Evolutionary conservation across 805 yeast genomes (phyloP).

Genomic region (Metschnikowia kofuensis): DNA sequence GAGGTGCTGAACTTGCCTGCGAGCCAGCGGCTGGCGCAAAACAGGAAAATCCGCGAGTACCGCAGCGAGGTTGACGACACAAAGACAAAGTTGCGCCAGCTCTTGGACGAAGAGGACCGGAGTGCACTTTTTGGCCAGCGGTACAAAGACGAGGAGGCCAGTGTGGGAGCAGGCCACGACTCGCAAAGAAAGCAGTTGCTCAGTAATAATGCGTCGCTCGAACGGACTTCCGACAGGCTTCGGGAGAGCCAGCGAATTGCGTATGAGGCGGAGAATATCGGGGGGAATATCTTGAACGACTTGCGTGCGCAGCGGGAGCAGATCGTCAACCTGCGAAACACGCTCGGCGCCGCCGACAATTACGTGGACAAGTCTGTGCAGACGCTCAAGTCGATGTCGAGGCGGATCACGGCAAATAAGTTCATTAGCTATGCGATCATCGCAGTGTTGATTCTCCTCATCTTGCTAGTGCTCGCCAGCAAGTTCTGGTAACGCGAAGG

Average conservation of each 20-base stretch:
- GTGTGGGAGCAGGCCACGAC: conserved; percentile 34
- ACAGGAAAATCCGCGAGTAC: conserved; percentile 74
- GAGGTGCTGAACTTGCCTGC: conserved; percentile 87
- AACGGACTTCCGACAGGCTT: conserved; percentile 77
- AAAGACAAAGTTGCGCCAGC: conserved; percentile 52
- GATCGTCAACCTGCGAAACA: conserved; percentile 77
- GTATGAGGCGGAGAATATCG: conserved; percentile 86
- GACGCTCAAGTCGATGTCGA: conserved; percentile 86
- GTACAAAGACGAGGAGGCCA: conserved; percentile 32
- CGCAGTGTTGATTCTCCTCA: conserved; percentile 77
- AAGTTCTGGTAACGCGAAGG: conserved; percentile 56
- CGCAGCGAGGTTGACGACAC: conserved; percentile 54
- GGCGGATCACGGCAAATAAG: conserved; percentile 89
- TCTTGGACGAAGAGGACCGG: conserved; percentile 71
- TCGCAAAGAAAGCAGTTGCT: conserved; percentile 79
- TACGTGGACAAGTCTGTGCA: conserved; percentile 87
- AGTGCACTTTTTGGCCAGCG: conserved; percentile 63
- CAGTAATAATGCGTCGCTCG: conserved; percentile 74
- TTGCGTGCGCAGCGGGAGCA: conserved; percentile 93
- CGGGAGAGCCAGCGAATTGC: conserved; percentile 89
- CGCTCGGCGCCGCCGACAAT: conserved; percentile 84
- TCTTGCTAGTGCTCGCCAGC: conserved; percentile 77
- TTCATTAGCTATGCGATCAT: conserved; percentile 88
- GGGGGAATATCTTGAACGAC: conserved; percentile 85
- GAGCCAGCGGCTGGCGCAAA: conserved; percentile 62